Base-by-base conservation (phyloP, 441 rosid species). In the Bocquillonia castaneifolia region DNA sequence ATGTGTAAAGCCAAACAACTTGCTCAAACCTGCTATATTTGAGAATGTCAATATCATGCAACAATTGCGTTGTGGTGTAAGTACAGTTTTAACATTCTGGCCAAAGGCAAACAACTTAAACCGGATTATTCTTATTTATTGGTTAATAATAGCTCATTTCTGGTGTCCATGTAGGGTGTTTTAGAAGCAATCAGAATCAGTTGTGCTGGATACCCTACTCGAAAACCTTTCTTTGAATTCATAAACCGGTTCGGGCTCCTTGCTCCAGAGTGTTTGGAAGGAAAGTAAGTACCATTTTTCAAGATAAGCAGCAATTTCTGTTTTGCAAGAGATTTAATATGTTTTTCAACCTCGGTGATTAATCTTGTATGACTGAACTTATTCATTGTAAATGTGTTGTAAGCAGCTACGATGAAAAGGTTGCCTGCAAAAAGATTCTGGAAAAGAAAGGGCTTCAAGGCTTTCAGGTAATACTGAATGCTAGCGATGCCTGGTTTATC, bases 181-280 rank as follows among this genome's bases (percentile, higher is more conserved):
- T 75, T 95, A 67, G 99, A 95, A 78, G 99, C 99, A 64, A 95
- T 95, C 77, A 84, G 98, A 84, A 95, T 95, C 76, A 95, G 99
- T 69, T 86, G 93, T 66, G 99, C 99, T 22, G 99, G 99, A 59
- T 95, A 87, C 78, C 99, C 99, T 55, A 95, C 99, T 79, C 97
- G 99, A 47, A 84, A 82, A 64, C 88, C 93, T 55, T 95, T 95
- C 78, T 92, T 87, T 62, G 99, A 95, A 79, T 95, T 95, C 75
- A 59, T 83, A 39, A 90, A 88, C 77, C 79, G 99, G 65, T 95
- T 95, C 62, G 99, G 97, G 61, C 85, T 95, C 84, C 97, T 95
- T 44, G 82, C 78, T 47, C 79, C 96, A 0, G 87, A 85, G 63
- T 83, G 72, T 72, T 72, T 92, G 59, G 96, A 89, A 79, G 97